These are phyloP conservation scores for Durotheca rogersii DNA, from an alignment of 495 filamentous ascomycete species.

Conservation along the genomic window DNA sequence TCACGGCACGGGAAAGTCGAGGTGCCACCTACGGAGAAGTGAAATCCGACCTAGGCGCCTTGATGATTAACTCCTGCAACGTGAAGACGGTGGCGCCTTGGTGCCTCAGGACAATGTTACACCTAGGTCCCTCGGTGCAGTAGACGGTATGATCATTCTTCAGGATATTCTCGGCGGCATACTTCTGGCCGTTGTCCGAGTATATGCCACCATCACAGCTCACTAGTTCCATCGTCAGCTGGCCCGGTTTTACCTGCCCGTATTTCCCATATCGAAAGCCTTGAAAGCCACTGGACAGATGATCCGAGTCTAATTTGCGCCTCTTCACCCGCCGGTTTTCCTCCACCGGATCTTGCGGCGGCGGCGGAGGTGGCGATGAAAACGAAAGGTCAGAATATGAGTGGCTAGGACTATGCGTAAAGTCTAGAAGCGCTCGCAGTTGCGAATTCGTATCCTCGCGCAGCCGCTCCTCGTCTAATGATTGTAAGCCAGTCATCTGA, in stretches of 20 bases:
- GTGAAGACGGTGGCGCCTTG: slow-evolving; percentile 74
- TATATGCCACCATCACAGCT: slow-evolving; percentile 88
- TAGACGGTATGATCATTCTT: slow-evolving; percentile 81
- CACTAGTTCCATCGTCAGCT: slow-evolving; percentile 78
- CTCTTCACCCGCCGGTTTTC: slow-evolving; percentile 63
- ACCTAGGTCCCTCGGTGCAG: slow-evolving; percentile 78
- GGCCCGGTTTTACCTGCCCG: slow-evolving; percentile 79
- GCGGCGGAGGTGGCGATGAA: slow-evolving; percentile 30
- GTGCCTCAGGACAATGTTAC: slow-evolving; percentile 82
- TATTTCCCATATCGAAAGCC: slow-evolving; percentile 75
- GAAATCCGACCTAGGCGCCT: slow-evolving; percentile 76
- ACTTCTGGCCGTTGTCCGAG: slow-evolving; percentile 57
- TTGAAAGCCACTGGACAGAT: slow-evolving; percentile 49
- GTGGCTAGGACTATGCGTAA: slow-evolving; percentile 35
- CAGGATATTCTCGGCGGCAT: slow-evolving; percentile 77
- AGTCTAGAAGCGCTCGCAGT: slow-evolving; percentile 51
- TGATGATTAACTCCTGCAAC: slow-evolving; percentile 82
- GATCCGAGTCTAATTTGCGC: slow-evolving; percentile 70
- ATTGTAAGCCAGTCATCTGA: slow-evolving; percentile 8
- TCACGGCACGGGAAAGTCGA: slow-evolving; percentile 3
- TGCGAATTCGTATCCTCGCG: slow-evolving; percentile 47
- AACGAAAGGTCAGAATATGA: slow-evolving; percentile 31
- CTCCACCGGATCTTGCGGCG: slow-evolving; percentile 39
- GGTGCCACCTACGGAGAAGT: slow-evolving; percentile 73
- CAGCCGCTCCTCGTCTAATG: slow-evolving; percentile 34